A percentile compares a stretch with the other conserved stretches of the same genome.
Conservation (phyloP, 2,329 filamentous ascomycete species). For the Arthrinium phaeospermum region DNA sequence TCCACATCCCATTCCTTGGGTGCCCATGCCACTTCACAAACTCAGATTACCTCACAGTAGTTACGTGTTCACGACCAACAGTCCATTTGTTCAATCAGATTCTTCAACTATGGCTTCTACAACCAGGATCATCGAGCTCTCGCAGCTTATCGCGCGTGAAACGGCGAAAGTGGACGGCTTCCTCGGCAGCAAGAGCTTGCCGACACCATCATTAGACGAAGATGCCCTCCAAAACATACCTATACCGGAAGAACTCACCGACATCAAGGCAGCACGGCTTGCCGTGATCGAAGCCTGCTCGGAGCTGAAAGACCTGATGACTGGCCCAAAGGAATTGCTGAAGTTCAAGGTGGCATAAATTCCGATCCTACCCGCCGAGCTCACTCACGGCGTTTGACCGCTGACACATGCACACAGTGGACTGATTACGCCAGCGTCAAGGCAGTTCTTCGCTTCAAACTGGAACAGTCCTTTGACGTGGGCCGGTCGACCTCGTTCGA, state of each 20-base stretch:
- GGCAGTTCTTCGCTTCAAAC: neutral
- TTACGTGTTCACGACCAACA: no score
- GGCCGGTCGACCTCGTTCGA: neutral
- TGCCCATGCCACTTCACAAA: no score
- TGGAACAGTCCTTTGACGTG: neutral
- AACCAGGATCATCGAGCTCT: neutral
- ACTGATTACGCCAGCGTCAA: neutral
- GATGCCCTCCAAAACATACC: neutral
- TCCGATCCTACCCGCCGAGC: neutral
- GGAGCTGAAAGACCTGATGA: slow-evolving; percentile 30
- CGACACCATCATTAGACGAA: neutral
- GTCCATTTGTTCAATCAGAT: no score
- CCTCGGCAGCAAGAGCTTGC: neutral
- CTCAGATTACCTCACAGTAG: no score
- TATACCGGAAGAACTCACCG: neutral
- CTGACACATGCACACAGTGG: neutral
- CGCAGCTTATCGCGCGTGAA: neutral
- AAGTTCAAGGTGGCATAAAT: neutral
- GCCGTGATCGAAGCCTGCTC: slow-evolving; percentile 28
- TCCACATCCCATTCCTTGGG: no score
- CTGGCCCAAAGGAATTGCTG: slow-evolving; percentile 27
- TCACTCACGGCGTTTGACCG: neutral
- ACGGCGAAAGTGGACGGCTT: neutral
- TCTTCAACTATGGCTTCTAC: neutral
- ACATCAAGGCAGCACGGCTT: slow-evolving; percentile 22